Conservation (phyloP, 208 protist genomes). For the Trypanosomatidae sp. region DNA sequence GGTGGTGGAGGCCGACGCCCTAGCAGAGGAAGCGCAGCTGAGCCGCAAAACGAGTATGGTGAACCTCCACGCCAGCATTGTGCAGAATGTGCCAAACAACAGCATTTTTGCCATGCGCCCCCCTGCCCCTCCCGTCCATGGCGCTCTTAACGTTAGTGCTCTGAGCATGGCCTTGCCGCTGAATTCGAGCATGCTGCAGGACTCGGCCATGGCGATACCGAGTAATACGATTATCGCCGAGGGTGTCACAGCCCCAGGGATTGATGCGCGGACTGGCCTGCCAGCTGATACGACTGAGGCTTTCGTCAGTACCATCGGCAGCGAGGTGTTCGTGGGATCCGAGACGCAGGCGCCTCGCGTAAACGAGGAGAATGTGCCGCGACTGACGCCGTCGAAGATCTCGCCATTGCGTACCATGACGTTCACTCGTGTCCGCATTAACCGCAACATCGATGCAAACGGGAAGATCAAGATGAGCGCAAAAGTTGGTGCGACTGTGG, state of each 20-base stretch:
- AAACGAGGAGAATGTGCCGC: slow-evolving; percentile 53
- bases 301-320: slow-evolving; percentile 46
- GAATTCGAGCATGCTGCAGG: not conserved
- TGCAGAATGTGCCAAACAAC: slow-evolving; percentile 38
- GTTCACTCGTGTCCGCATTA: slow-evolving; percentile 63
- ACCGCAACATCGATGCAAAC: slow-evolving; percentile 58
- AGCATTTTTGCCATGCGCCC: slow-evolving; percentile 30
- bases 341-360: slow-evolving; percentile 38
- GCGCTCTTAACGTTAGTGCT: not conserved
- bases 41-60: slow-evolving; percentile 38
- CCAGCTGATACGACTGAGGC: slow-evolving; percentile 40
- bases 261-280: slow-evolving; percentile 34
- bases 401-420: slow-evolving; percentile 56
- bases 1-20: slow-evolving; percentile 39
- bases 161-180: not conserved
- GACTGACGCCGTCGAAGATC: slow-evolving; percentile 50
- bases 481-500: slow-evolving; percentile 48
- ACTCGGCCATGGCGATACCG: slow-evolving; percentile 2
- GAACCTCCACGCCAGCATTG: slow-evolving; percentile 44
- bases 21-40: slow-evolving; percentile 41
- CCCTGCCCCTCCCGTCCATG: not conserved
- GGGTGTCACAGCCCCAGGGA: slow-evolving; percentile 10
- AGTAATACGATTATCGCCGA: slow-evolving; percentile 14
- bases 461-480: slow-evolving; percentile 55
- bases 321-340: slow-evolving; percentile 36